phyloP scores from a whole-genome alignment of 2,329 filamentous ascomycete species.

The Penicillium corylophilum region DNA sequence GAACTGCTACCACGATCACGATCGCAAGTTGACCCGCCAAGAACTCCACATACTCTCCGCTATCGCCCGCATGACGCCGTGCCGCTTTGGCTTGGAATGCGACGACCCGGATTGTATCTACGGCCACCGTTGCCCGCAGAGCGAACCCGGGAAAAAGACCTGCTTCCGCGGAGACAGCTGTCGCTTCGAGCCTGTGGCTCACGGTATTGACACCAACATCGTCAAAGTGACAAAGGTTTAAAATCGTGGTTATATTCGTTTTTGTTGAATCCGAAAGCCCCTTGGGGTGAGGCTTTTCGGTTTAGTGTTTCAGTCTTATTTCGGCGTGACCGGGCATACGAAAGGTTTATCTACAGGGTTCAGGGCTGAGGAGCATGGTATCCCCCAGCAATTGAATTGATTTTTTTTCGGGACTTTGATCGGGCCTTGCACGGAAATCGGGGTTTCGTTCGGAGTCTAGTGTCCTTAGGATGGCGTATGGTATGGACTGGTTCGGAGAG shows the following conservation, averaged over 20 bases:
- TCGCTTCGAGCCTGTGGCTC: conserved; percentile 57
- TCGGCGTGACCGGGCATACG: not conserved
- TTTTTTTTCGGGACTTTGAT: not conserved
- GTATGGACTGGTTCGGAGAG: not conserved
- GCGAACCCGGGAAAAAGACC: conserved; percentile 50
- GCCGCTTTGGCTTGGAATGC: conserved; percentile 57
- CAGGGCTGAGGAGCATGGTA: not conserved
- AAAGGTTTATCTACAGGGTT: not conserved
- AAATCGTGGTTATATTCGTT: not conserved
- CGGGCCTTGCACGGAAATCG: not conserved
- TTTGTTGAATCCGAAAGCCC: not conserved
- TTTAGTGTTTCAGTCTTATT: not conserved
- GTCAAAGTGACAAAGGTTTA: conserved; percentile 53
- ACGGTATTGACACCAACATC: conserved; percentile 58
- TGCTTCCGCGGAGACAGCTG: conserved; percentile 60
- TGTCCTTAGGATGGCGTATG: not conserved
- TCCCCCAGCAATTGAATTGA: not conserved
- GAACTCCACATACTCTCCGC: conserved; percentile 57
- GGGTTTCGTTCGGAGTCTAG: not conserved
- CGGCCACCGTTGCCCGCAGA: conserved; percentile 61
- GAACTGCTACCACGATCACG: conserved; percentile 55
- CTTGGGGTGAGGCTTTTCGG: not conserved
- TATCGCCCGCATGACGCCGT: conserved; percentile 64
- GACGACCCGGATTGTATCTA: conserved; percentile 63
- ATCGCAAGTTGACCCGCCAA: conserved; percentile 52